Percentiles rank a stretch among this genome's conserved stretches.
These are phyloP conservation scores for Solanum tacnaense DNA, from an alignment of 257 asterid genomes.

Conservation along the genomic window DNA sequence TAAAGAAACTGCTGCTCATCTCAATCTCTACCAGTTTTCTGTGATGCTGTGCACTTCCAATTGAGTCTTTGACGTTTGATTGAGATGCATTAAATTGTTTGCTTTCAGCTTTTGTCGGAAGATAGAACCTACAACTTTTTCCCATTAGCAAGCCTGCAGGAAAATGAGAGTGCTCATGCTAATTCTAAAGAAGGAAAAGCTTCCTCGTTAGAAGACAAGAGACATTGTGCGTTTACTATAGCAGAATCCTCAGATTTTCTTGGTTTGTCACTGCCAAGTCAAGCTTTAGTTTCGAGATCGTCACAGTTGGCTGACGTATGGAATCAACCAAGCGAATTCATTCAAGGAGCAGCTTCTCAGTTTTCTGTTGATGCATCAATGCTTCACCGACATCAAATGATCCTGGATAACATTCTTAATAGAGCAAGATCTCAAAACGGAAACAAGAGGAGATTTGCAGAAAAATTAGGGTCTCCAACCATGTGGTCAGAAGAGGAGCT, in stretches of 20 bases:
- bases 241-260: slow-evolving; percentile 20
- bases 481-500: slow-evolving; percentile 68
- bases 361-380: slow-evolving; percentile 20
- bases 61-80: background rate
- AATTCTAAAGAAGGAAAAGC: slow-evolving; percentile 8
- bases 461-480: slow-evolving; percentile 25
- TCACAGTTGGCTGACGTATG: slow-evolving; percentile 21
- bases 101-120: slow-evolving; percentile 55
- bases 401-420: slow-evolving; percentile 34
- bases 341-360: slow-evolving; percentile 14
- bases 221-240: slow-evolving; percentile 9
- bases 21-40: background rate
- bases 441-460: slow-evolving; percentile 19
- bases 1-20: background rate
- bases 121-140: slow-evolving; percentile 11
- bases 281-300: slow-evolving; percentile 6
- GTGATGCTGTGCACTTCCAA: background rate
- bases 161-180: slow-evolving; percentile 2
- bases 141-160: slow-evolving; percentile 12
- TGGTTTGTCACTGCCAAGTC: slow-evolving; percentile 19
- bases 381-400: slow-evolving; percentile 32
- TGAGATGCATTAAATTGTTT: background rate
- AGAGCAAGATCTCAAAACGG: slow-evolving; percentile 36
- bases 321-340: slow-evolving; percentile 26
- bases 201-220: background rate